Percentiles rank a stretch among this genome's conserved stretches.
Evolutionary conservation across 2,329 filamentous ascomycete species (phyloP).

Genomic region (Hirsutella minnesotensis): DNA sequence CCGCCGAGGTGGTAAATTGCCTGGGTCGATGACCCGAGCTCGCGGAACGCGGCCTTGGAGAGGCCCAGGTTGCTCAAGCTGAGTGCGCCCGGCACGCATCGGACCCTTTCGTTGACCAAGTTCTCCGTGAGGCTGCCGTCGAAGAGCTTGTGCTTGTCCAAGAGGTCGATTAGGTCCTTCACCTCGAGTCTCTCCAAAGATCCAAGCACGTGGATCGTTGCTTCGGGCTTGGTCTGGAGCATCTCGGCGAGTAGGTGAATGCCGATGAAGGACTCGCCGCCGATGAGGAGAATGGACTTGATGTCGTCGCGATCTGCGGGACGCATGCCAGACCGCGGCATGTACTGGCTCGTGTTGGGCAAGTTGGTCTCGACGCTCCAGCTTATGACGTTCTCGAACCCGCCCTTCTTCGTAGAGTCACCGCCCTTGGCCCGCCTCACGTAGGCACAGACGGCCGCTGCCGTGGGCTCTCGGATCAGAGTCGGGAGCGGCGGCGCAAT

Average conservation of each 20-base stretch:
- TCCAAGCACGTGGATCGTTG: slow-evolving; percentile 8
- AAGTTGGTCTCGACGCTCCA: slow-evolving; percentile 13
- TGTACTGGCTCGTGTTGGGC: slow-evolving; percentile 12
- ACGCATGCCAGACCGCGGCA: slow-evolving; percentile 8
- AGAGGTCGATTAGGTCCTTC: slow-evolving; percentile 5
- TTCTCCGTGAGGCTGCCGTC: slow-evolving; percentile 5
- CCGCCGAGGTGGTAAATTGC: slow-evolving; percentile 15
- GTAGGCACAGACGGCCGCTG: slow-evolving; percentile 10
- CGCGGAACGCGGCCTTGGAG: slow-evolving; percentile 9
- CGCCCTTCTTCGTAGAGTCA: slow-evolving; percentile 6
- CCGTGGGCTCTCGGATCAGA: slow-evolving; percentile 13
- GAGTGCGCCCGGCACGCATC: slow-evolving; percentile 9
- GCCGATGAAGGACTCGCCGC: slow-evolving; percentile 11
- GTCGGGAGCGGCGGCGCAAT: slow-evolving; percentile 12
- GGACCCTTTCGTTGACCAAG: slow-evolving; percentile 5
- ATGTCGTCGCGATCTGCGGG: neutral
- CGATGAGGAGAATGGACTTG: slow-evolving; percentile 8
- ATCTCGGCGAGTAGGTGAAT: slow-evolving; percentile 11
- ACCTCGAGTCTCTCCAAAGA: slow-evolving; percentile 8
- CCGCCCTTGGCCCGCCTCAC: slow-evolving; percentile 9
- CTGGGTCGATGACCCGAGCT: slow-evolving; percentile 11
- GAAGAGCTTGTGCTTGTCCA: slow-evolving; percentile 11
- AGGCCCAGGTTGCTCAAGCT: slow-evolving; percentile 12
- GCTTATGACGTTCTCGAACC: slow-evolving; percentile 10
- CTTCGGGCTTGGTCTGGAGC: slow-evolving; percentile 7